Percentiles rank a stretch among this genome's conserved stretches.
Conservation (phyloP, 306 rosid genomes). For the Vachellia pachyceras region DNA sequence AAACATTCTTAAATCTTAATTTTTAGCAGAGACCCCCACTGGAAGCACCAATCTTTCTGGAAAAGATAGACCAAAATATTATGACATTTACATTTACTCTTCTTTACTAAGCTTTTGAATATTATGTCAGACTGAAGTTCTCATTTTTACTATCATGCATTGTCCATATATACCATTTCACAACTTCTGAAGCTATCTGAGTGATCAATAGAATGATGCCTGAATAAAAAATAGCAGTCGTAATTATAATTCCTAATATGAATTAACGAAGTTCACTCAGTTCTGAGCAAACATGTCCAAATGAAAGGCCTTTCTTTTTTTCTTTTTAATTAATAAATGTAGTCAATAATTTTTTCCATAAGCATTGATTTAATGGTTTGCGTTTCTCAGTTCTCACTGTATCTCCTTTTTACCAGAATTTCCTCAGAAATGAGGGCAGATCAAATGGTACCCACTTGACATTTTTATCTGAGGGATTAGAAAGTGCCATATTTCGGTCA, state of each 20-base stretch:
- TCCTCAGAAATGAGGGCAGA: constrained; percentile 79
- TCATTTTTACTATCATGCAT: neutral
- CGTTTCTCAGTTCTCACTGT: constrained; percentile 39
- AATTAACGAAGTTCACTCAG: constrained; percentile 5
- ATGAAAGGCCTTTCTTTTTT: constrained; percentile 22
- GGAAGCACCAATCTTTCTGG: no score
- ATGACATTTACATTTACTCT: neutral
- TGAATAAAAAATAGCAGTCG: neutral
- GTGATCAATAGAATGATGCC: neutral
- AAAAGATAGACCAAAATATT: constrained; percentile 1
- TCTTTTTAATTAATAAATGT: constrained; percentile 24
- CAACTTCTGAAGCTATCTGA: neutral
- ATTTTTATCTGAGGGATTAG: constrained; percentile 84
- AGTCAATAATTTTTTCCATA: constrained; percentile 22
- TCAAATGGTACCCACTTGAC: constrained; percentile 72
- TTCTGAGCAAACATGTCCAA: constrained; percentile 7
- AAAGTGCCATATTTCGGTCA: constrained; percentile 71
- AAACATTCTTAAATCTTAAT: neutral
- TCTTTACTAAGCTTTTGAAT: neutral
- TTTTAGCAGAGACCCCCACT: neutral
- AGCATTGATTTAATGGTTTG: constrained; percentile 25
- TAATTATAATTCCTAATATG: neutral
- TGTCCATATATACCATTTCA: neutral
- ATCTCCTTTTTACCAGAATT: constrained; percentile 61
- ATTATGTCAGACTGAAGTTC: neutral